Percentiles rank a stretch among this genome's conserved stretches.
phyloP scores from a whole-genome alignment of 495 filamentous ascomycete genomes.

The Pyronema omphalodes region DNA sequence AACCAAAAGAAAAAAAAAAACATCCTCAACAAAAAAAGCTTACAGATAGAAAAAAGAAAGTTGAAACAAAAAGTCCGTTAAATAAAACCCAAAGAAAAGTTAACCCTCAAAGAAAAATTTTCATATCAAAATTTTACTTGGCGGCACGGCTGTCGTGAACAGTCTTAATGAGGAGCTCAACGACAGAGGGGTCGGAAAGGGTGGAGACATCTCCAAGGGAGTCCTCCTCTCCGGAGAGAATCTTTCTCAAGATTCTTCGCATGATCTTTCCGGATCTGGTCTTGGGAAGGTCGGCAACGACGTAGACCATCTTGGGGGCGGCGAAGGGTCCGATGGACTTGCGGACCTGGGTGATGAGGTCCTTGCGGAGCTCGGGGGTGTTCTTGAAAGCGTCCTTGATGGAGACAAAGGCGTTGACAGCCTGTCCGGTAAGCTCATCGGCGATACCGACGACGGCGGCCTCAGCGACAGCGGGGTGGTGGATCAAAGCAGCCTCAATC shows the following conservation, averaged over 20 bases:
- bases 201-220: constrained; percentile 86
- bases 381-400: constrained; percentile 73
- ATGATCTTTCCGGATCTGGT: constrained; percentile 97
- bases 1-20: no score
- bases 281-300: constrained; percentile 87
- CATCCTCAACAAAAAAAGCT: no score
- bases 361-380: constrained; percentile 71
- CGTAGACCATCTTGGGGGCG: constrained; percentile 79
- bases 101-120: no score
- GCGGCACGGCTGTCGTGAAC: not conserved
- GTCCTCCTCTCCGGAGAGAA: constrained; percentile 89
- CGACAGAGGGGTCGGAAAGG: constrained; percentile 21
- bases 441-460: constrained; percentile 85
- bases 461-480: constrained; percentile 81
- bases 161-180: constrained; percentile 2
- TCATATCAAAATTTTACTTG: not conserved
- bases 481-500: constrained; percentile 89
- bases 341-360: constrained; percentile 81
- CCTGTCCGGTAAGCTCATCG: constrained; percentile 89
- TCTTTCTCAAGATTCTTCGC: constrained; percentile 91
- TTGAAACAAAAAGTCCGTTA: no score
- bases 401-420: constrained; percentile 90
- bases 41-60: no score
- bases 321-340: constrained; percentile 96
- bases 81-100: no score